Percentiles rank a stretch among this genome's conserved stretches.
These are phyloP conservation scores for Paramecium primaurelia DNA, from an alignment of 73 alveolate species.

Conservation along the genomic window DNA sequence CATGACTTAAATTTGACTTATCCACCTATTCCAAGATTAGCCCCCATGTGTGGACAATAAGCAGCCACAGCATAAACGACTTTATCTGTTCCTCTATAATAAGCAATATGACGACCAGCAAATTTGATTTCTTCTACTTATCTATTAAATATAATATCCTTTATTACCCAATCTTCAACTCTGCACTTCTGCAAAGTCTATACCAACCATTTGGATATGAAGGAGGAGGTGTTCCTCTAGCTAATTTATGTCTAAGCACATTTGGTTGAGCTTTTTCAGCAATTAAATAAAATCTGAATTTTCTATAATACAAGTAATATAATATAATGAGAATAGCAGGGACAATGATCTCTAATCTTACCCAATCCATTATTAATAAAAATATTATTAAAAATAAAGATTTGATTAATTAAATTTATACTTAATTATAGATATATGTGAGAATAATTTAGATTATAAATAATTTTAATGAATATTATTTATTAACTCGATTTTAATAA, in stretches of 20 bases:
- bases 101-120: constrained; percentile 59
- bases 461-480: background rate
- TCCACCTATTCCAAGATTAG: constrained; percentile 69
- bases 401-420: background rate
- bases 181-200: background rate
- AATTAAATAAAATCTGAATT: background rate
- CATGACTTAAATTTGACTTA: constrained; percentile 56
- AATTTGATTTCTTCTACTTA: constrained; percentile 4
- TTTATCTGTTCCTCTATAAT: constrained; percentile 65
- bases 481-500: background rate
- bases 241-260: background rate
- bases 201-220: constrained; percentile 48
- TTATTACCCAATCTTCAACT: background rate
- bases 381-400: background rate
- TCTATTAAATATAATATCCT: background rate
- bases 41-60: constrained; percentile 71
- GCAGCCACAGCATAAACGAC: constrained; percentile 66
- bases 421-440: background rate
- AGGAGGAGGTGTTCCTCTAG: constrained; percentile 37
- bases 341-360: background rate
- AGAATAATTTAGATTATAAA: background rate
- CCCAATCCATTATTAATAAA: background rate
- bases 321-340: background rate
- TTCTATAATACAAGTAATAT: background rate
- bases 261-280: background rate